A percentile compares a stretch with the other conserved stretches of the same genome.
These are phyloP conservation scores for Coniosporium tulheliwenetii DNA, from an alignment of 2,329 filamentous ascomycete species.

Conservation along the genomic window DNA sequence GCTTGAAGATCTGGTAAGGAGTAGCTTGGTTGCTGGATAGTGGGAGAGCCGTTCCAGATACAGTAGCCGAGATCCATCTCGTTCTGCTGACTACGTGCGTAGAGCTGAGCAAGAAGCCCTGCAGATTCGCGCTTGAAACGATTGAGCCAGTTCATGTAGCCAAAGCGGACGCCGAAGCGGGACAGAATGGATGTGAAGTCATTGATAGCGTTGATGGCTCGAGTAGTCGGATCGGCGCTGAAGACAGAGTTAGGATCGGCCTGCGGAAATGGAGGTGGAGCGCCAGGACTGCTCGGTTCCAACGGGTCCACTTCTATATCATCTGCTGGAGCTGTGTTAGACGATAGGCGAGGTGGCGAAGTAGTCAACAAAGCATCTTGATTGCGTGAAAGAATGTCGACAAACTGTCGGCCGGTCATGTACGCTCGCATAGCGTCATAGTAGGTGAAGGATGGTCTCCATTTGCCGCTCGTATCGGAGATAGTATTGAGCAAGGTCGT, in stretches of 20 bases:
- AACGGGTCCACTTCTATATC: conserved; percentile 3
- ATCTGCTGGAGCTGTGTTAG: conserved; percentile 22
- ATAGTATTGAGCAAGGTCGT: conserved; percentile 56
- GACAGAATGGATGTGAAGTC: conserved; percentile 29
- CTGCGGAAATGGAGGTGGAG: conserved; percentile 16
- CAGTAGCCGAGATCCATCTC: no score
- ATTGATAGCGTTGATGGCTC: conserved; percentile 31
- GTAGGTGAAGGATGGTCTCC: conserved; percentile 55
- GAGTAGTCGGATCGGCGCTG: conserved; percentile 8
- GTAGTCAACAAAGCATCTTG: conserved; percentile 32
- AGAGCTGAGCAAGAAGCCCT: no score
- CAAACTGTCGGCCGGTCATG: conserved; percentile 45
- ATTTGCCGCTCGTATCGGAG: conserved; percentile 39
- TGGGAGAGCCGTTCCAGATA: no score
- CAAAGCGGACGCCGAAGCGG: conserved; percentile 30
- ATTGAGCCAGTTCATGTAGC: conserved; percentile 33
- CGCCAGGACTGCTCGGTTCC: conserved; percentile 3
- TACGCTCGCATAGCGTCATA: conserved; percentile 77
- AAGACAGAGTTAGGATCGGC: conserved; percentile 13
- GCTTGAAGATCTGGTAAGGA: no score
- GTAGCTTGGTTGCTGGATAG: no score
- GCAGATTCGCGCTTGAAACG: conserved; percentile 29
- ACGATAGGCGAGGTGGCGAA: conserved; percentile 20
- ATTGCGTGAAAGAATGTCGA: conserved; percentile 32
- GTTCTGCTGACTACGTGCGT: no score